phyloP scores from a whole-genome alignment of 768 basidiomycete genomes.

The Lanmaoa rubissima region DNA sequence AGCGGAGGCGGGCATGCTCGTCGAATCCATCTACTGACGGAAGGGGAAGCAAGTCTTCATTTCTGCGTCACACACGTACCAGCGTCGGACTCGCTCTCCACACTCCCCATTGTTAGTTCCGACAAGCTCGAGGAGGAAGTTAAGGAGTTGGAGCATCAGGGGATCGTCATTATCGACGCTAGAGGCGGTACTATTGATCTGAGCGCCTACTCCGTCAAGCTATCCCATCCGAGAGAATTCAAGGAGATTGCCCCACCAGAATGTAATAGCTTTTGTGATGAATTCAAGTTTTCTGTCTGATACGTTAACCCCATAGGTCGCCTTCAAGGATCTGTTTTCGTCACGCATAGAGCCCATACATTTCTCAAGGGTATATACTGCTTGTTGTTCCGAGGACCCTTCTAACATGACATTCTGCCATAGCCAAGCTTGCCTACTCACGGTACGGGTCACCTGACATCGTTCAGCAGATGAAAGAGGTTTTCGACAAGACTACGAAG shows the following conservation, averaged over 20 bases:
- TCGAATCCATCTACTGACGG: slow-evolving; percentile 27
- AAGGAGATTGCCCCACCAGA: slow-evolving; percentile 15
- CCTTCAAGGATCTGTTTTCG: slow-evolving; percentile 38
- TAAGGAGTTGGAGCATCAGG: slow-evolving; percentile 28
- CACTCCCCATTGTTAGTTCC: not conserved
- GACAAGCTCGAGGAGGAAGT: not conserved
- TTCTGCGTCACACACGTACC: slow-evolving; percentile 44
- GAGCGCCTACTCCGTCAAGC: slow-evolving; percentile 35
- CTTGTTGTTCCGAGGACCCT: not conserved
- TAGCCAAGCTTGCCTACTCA: slow-evolving; percentile 33
- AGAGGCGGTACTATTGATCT: slow-evolving; percentile 43
- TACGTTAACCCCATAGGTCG: slow-evolving; percentile 26
- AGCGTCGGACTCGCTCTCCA: slow-evolving; percentile 28
- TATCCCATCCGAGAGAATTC: slow-evolving; percentile 22
- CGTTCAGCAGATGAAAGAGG: slow-evolving; percentile 31
- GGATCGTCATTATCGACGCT: slow-evolving; percentile 43
- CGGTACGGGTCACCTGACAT: slow-evolving; percentile 28
- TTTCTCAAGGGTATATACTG: slow-evolving; percentile 27
- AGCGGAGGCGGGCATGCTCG: slow-evolving; percentile 4
- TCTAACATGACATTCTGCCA: not conserved
- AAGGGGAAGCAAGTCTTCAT: slow-evolving; percentile 29
- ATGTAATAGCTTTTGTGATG: too few relatives aligned
- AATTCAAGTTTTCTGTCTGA: not conserved
- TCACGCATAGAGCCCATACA: slow-evolving; percentile 29
- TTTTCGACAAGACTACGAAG: slow-evolving; percentile 38